phyloP scores from a whole-genome alignment of 1,284 basidiomycete genomes.

The Coniferiporia weirii region DNA sequence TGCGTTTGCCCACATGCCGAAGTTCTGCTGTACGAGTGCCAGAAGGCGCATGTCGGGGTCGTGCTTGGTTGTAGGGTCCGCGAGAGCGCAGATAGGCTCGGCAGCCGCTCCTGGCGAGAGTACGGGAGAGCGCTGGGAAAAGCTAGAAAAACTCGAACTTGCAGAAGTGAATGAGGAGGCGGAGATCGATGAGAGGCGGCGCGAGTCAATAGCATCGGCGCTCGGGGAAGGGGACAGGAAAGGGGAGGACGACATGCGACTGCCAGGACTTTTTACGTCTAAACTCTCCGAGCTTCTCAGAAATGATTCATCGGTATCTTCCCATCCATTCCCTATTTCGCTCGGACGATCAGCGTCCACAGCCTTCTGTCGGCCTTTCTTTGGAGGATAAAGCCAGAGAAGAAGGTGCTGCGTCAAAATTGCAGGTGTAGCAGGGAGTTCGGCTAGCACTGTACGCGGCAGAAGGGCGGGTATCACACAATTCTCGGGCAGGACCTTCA shows the following conservation, averaged over 20 bases:
- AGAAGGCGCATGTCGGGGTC: slow-evolving; percentile 6
- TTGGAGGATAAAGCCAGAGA: slow-evolving; percentile 7
- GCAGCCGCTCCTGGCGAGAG: not conserved
- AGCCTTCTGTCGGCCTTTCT: not conserved
- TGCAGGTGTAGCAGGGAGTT: slow-evolving; percentile 14
- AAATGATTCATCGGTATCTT: not conserved
- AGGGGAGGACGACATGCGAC: not conserved
- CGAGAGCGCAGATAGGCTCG: slow-evolving; percentile 5
- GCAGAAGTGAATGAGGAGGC: slow-evolving; percentile 7
- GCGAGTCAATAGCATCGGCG: not conserved
- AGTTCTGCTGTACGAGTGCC: slow-evolving; percentile 8
- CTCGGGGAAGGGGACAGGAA: not conserved
- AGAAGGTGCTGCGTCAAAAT: slow-evolving; percentile 12
- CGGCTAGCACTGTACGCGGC: slow-evolving; percentile 10
- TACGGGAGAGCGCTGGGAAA: not conserved
- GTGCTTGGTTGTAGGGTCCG: not conserved
- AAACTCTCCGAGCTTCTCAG: not conserved
- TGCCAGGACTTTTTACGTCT: not conserved
- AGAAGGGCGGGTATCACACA: slow-evolving; percentile 21
- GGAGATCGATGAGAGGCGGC: slow-evolving; percentile 5
- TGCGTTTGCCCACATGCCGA: slow-evolving; percentile 6
- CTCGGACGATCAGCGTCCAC: not conserved
- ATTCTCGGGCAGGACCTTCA: slow-evolving; percentile 23
- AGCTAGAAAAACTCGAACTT: slow-evolving; percentile 1
- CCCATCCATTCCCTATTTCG: not conserved